phyloP scores from a whole-genome alignment of 495 filamentous ascomycete genomes.

The Hypoxylon lenormandii region DNA sequence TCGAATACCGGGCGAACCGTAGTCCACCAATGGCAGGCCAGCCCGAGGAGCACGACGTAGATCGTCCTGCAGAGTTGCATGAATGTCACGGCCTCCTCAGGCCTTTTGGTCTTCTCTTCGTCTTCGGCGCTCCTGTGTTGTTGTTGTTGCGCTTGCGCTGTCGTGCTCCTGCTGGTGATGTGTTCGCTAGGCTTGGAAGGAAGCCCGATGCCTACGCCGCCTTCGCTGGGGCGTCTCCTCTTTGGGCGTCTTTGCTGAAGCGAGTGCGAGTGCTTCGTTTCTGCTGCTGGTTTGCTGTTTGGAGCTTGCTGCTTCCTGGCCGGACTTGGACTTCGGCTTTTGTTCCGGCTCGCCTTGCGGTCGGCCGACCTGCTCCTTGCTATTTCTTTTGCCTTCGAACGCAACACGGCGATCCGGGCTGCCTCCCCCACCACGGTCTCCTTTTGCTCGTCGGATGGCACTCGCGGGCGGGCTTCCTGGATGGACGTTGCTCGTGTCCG shows the following conservation, averaged over 20 bases:
- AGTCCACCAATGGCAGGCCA: conserved; percentile 45
- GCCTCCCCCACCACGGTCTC: conserved; percentile 35
- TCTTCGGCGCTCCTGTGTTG: conserved; percentile 6
- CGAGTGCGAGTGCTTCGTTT: conserved; percentile 34
- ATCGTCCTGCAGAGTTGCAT: conserved; percentile 27
- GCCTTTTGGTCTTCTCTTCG: conserved; percentile 1
- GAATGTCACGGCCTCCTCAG: neutral
- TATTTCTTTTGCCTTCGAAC: conserved; percentile 39
- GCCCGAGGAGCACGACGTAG: conserved; percentile 32
- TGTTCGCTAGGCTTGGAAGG: conserved; percentile 31
- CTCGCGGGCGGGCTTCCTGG: conserved; percentile 19
- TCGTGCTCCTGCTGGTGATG: conserved; percentile 3
- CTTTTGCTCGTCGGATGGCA: conserved; percentile 18
- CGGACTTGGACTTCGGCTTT: conserved; percentile 36
- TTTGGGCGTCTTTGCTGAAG: conserved; percentile 22
- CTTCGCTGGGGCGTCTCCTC: conserved; percentile 37
- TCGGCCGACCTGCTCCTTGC: conserved; percentile 27
- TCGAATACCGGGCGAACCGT: conserved; percentile 48
- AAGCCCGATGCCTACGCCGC: conserved; percentile 31
- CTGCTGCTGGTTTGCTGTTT: conserved; percentile 15
- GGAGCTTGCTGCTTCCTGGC: conserved; percentile 11
- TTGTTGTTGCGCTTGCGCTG: conserved; percentile 15
- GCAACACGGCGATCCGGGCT: conserved; percentile 36
- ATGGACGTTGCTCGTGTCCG: neutral
- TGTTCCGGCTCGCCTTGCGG: conserved; percentile 18